These are phyloP conservation scores for Colletotrichum musae DNA, from an alignment of 2,329 filamentous ascomycete species.

Conservation along the genomic window DNA sequence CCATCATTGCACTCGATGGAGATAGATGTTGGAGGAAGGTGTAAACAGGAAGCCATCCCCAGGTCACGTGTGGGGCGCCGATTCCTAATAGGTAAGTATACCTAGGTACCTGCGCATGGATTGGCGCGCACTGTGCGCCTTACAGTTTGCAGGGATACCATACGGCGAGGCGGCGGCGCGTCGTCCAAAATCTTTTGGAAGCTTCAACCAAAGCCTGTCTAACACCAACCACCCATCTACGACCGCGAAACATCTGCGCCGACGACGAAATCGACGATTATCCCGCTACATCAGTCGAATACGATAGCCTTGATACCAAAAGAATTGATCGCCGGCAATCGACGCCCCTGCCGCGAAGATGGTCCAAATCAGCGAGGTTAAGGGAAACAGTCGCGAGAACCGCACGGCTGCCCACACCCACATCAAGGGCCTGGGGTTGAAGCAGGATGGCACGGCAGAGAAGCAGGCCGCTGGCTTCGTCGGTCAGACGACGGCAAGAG, in stretches of 20 bases:
- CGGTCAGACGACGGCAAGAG: conserved; percentile 88
- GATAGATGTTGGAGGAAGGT: neutral
- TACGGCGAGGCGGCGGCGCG: conserved; percentile 33
- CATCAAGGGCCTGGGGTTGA: conserved; percentile 94
- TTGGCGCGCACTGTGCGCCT: conserved; percentile 36
- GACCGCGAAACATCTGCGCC: conserved; percentile 13
- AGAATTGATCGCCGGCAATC: conserved; percentile 39
- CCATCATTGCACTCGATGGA: conserved; percentile 27
- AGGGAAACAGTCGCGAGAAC: conserved; percentile 94
- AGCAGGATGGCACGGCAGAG: conserved; percentile 88
- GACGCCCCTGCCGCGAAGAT: conserved; percentile 63
- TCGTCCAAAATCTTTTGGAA: conserved; percentile 43
- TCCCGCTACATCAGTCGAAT: neutral
- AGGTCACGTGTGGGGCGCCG: conserved; percentile 40
- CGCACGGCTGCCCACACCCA: conserved; percentile 97
- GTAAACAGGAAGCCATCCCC: conserved; percentile 23
- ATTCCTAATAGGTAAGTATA: conserved; percentile 2
- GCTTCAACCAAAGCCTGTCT: conserved; percentile 36
- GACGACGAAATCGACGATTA: conserved; percentile 18
- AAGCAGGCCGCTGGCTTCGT: conserved; percentile 87
- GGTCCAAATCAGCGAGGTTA: conserved; percentile 95
- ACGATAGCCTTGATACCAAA: conserved; percentile 29
- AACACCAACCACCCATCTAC: conserved; percentile 25
- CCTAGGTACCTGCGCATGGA: conserved; percentile 15
- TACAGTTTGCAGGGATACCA: conserved; percentile 38